Base-by-base conservation (phyloP, 257 asterid genomes). In the Linderniella brevidens region DNA sequence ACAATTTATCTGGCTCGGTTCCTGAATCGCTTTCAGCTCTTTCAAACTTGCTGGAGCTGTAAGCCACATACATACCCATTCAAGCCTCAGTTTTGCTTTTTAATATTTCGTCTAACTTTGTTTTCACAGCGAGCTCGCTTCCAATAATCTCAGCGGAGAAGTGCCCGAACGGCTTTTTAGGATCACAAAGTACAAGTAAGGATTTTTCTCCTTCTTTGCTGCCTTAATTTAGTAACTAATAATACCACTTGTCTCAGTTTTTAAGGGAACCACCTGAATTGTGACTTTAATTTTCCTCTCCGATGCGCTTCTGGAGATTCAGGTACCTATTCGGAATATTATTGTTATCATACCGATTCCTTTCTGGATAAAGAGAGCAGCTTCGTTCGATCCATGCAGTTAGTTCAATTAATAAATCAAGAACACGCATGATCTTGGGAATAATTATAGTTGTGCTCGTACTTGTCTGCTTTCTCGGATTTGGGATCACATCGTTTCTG, bases 11-110 rank as follows among this genome's bases (percentile, higher is more conserved):
- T 4, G 96, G 96, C 36, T 12, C 66, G 44, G 66, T 88, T 64
- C 96, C 96, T n/a, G 79, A 68, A 41, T 76, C 96, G 52, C 93
- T 88, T 59, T 62, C 80, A 37, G 54, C 57, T 63, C 87, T 86
- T 57, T 46, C 75, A 17, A 66, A 50, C 67, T 72, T 78, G 61
- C 69, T 76, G 39, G 74, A 39, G 57, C 51, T 86, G 96, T 86
- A 67, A 70, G 96, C 2, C 25, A 11, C 3, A 8, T 43, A 5
- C 14, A 41, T 41, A 41, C 5, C 4, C 4, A 51, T 17, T 41
- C 46, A 6, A 41, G 46, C 14, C 46, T n/a, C n/a, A n/a, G n/a
- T n/a, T n/a, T n/a, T n/a, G n/a, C n/a, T n/a, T n/a, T n/a, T n/a
- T n/a, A n/a, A n/a, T n/a, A n/a, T n/a, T n/a, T n/a, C n/a, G 18